These are phyloP conservation scores for Perkinsus marinus DNA, from an alignment of 169 alveolate species.

Conservation along the genomic window DNA sequence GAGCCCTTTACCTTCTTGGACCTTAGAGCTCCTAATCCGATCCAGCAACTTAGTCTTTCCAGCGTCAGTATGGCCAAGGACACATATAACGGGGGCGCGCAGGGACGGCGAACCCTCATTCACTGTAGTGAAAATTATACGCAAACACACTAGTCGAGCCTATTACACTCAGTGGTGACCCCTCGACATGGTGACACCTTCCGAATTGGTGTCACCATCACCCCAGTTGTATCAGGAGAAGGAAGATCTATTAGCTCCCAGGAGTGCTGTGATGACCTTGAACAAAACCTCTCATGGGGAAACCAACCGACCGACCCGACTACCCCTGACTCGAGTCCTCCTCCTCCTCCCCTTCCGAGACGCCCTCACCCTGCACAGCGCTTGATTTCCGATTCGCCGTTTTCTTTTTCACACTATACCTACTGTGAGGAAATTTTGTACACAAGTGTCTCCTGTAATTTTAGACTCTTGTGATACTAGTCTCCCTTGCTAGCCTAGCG, in stretches of 20 bases:
- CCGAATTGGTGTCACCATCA: not conserved
- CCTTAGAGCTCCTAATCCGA: constrained; percentile 94
- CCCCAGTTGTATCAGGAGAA: not conserved
- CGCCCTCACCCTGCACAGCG: no score
- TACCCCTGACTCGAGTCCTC: not conserved
- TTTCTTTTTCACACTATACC: no score
- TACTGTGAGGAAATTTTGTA: no score
- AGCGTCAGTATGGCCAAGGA: not conserved
- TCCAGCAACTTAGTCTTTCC: constrained; percentile 96
- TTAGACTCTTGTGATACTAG: no score
- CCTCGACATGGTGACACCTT: not conserved
- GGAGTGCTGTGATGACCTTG: not conserved
- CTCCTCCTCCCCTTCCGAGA: no score
- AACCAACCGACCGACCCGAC: not conserved
- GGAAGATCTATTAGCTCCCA: not conserved
- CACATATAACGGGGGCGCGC: not conserved
- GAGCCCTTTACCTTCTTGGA: constrained; percentile 54
- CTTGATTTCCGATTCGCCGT: no score
- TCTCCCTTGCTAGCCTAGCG: no score
- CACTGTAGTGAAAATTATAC: not conserved
- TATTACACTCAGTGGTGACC: no score
- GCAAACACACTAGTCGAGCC: no score
- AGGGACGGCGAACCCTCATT: not conserved
- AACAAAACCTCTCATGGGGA: not conserved
- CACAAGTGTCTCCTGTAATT: no score